These are phyloP conservation scores for Aspergillus sp. DNA, from an alignment of 2,329 filamentous ascomycete genomes.

Conservation along the genomic window DNA sequence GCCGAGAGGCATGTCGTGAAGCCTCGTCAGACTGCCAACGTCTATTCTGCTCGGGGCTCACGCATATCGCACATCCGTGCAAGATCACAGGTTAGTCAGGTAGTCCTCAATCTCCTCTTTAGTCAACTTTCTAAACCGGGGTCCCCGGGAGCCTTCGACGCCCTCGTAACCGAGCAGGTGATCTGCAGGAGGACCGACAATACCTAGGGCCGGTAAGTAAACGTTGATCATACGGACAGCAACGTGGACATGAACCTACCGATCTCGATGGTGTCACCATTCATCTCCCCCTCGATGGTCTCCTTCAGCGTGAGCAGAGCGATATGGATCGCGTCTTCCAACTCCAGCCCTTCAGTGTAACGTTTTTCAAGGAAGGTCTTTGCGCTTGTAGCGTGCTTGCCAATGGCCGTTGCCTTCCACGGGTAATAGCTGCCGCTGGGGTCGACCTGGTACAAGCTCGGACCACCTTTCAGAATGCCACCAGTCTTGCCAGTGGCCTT, in stretches of 20 bases:
- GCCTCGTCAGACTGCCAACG: conserved; percentile 20
- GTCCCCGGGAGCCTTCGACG: conserved; percentile 41
- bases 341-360: conserved; percentile 93
- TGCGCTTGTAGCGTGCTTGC: conserved; percentile 95
- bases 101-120: conserved; percentile 99
- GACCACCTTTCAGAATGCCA: conserved; percentile 90
- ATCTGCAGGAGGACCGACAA: conserved; percentile 90
- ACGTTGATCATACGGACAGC: not conserved
- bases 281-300: conserved; percentile 99
- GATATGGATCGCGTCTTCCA: conserved; percentile 98
- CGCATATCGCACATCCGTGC: conserved; percentile 14
- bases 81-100: conserved; percentile 84
- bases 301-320: conserved; percentile 96
- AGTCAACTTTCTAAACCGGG: conserved; percentile 64
- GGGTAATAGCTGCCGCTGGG: conserved; percentile 99
- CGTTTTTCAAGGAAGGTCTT: conserved; percentile 99
- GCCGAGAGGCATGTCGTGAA: not conserved
- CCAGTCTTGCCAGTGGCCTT: conserved; percentile 84
- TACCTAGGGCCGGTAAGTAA: conserved; percentile 58
- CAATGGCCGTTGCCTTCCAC: conserved; percentile 98
- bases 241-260: conserved; percentile 54
- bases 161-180: conserved; percentile 79
- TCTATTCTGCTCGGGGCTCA: conserved; percentile 27
- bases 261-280: conserved; percentile 96
- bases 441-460: conserved; percentile 97